phyloP scores from a whole-genome alignment of 345 rosid species.

The Gossypium herbaceum region DNA sequence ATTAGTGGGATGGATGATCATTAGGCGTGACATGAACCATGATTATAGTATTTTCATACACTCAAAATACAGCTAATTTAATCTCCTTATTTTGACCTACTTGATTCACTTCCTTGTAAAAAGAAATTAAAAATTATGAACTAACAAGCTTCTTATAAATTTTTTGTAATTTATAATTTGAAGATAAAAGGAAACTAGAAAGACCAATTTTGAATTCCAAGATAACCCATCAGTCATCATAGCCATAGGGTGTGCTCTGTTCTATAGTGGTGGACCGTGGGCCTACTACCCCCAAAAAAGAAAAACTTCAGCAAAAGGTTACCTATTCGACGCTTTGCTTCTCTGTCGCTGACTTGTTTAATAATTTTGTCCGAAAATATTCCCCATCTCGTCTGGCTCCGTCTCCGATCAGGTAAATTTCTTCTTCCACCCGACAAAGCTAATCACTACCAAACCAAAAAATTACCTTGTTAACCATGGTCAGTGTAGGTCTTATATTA shows the following conservation, averaged over 20 bases:
- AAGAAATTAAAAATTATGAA: too few relatives aligned
- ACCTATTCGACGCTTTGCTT: neutral
- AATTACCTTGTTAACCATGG: neutral
- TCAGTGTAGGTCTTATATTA: neutral
- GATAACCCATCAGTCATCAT: neutral
- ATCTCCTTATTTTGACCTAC: too few relatives aligned
- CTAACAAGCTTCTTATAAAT: too few relatives aligned
- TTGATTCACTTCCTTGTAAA: too few relatives aligned
- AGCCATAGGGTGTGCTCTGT: neutral
- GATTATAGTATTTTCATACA: too few relatives aligned
- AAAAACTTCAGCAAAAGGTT: conserved; percentile 12
- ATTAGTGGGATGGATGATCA: neutral
- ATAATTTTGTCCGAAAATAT: neutral
- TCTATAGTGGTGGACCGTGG: neutral
- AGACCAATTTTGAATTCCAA: neutral
- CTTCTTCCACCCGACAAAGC: neutral
- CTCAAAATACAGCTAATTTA: too few relatives aligned
- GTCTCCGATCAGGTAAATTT: conserved; percentile 29
- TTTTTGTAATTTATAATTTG: too few relatives aligned
- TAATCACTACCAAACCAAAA: neutral
- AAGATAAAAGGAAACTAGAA: neutral
- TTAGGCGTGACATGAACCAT: too few relatives aligned
- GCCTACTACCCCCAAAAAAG: neutral
- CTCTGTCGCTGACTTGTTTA: neutral
- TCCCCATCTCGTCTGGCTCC: neutral